These are phyloP conservation scores for Pogostemon cablin DNA, from an alignment of 257 asterid species.

Conservation along the genomic window DNA sequence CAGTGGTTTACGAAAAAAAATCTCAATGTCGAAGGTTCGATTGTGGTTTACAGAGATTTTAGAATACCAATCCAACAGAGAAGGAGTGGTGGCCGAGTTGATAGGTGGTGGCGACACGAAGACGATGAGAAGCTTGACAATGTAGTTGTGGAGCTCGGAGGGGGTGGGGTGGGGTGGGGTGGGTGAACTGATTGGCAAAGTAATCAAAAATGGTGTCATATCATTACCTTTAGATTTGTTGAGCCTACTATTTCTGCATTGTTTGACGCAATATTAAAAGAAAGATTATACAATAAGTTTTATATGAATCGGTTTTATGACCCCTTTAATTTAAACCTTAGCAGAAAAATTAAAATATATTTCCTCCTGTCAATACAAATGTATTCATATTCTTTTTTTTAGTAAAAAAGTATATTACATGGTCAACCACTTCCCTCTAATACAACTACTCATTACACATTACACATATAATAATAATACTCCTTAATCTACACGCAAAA, in stretches of 20 bases:
- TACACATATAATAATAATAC: too few species aligned
- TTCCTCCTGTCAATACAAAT: too few species aligned
- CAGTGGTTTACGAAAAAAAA: neutral
- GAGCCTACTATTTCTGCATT: slow-evolving; percentile 9
- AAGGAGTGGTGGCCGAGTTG: neutral
- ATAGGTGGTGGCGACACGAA: neutral
- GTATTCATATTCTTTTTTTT: too few species aligned
- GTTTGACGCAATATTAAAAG: neutral
- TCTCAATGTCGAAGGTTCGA: too few species aligned
- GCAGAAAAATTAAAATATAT: too few species aligned
- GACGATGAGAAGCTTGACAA: neutral
- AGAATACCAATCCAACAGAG: neutral
- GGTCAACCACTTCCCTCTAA: too few species aligned
- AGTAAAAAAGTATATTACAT: too few species aligned
- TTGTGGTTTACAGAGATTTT: neutral
- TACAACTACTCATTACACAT: too few species aligned
- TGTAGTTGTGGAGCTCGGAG: neutral
- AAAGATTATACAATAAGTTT: neutral
- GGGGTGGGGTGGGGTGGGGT: neutral
- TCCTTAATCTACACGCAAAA: too few species aligned
- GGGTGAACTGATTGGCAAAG: neutral
- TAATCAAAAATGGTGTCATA: too few species aligned
- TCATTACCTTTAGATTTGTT: neutral
- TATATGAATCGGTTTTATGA: too few species aligned
- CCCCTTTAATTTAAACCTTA: too few species aligned